A percentile compares a stretch with the other conserved stretches of the same genome.
Evolutionary conservation across 768 basidiomycete species (phyloP).

Genomic region (Cystobasidium ongulense): DNA sequence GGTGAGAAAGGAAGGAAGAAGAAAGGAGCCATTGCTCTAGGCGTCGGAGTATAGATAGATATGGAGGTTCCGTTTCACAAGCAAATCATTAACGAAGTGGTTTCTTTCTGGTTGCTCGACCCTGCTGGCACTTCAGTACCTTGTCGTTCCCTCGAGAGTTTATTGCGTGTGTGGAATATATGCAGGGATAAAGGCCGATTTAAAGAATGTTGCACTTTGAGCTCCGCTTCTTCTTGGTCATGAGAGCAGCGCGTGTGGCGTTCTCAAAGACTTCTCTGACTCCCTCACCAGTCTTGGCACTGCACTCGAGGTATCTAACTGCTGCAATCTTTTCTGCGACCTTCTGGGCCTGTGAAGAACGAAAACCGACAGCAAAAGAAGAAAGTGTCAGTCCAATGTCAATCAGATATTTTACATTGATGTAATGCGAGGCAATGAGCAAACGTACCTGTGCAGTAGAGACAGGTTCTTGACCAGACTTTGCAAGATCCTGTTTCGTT

Average conservation of each 20-base stretch:
- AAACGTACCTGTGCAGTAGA: constrained; percentile 74
- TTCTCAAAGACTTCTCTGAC: constrained; percentile 98
- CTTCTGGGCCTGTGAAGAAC: constrained; percentile 65
- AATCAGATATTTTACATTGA: no score
- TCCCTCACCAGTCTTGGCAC: constrained; percentile 89
- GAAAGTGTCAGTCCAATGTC: not conserved
- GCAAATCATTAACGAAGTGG: no score
- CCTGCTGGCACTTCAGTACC: no score
- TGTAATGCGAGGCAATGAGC: no score
- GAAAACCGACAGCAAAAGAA: not conserved
- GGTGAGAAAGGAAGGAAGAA: no score
- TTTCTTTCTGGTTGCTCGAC: no score
- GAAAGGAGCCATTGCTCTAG: no score
- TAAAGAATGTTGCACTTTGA: constrained; percentile 41
- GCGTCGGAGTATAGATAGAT: no score
- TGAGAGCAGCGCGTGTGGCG: constrained; percentile 84
- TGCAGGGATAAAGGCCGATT: not conserved
- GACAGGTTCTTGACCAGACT: constrained; percentile 89
- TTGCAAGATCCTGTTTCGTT: constrained; percentile 86
- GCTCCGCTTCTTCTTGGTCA: constrained; percentile 45
- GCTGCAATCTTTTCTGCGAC: constrained; percentile 95
- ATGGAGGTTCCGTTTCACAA: no score
- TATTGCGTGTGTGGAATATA: not conserved
- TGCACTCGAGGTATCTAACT: constrained; percentile 93
- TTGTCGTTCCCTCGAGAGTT: no score